Evolutionary conservation across 139 green algal genomes (phyloP), one percentile per base, ranked within the genome.

Genomic region (Gonium pectorale): DNA sequence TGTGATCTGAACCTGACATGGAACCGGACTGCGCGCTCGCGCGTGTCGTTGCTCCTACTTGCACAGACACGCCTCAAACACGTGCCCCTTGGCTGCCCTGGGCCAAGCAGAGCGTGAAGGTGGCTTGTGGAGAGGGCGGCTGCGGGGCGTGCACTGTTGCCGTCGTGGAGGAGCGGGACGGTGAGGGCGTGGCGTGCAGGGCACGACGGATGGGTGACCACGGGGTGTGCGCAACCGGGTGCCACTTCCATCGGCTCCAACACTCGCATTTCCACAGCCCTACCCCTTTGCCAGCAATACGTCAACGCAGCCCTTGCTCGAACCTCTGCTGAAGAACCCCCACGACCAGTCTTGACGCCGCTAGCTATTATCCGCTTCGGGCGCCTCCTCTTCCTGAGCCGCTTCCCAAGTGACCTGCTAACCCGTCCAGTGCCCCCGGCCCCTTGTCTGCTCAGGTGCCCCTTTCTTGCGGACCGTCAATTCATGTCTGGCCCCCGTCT

Each of bases 61-160:
- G n/a, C 6, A n/a, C 15, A 6, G 56, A 9, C 19, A 64, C 22
- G 56, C 56, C 22, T 33, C 15, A 15, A 35, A 35, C 41, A 7
- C 62, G 31, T 24, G n/a, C 6, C 35, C 64, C 3, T 21, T 49
- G 64, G n/a, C n/a, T n/a, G n/a, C n/a, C n/a, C n/a, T n/a, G n/a
- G n/a, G n/a, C n/a, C n/a, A n/a, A n/a, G n/a, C 88, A 92, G 88
- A 86, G 83, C 38, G 81, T 88, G 19, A 93, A 94, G 37, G 56
- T 94, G 31, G 66, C 64, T 0, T 95, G 92, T 49, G 86, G 74
- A 9, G 88, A 95, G 80, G 94, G 94, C 29, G 92, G 92, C 31
- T 96, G 94, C 59, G 94, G 94, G 5, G 87, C 92, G 0, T 96
- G 94, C 80, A 83, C 93, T 6, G 91, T 96, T 13, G 64, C 90